These are phyloP conservation scores for Epichloe baconii DNA, from an alignment of 2,329 filamentous ascomycete genomes.

Conservation along the genomic window DNA sequence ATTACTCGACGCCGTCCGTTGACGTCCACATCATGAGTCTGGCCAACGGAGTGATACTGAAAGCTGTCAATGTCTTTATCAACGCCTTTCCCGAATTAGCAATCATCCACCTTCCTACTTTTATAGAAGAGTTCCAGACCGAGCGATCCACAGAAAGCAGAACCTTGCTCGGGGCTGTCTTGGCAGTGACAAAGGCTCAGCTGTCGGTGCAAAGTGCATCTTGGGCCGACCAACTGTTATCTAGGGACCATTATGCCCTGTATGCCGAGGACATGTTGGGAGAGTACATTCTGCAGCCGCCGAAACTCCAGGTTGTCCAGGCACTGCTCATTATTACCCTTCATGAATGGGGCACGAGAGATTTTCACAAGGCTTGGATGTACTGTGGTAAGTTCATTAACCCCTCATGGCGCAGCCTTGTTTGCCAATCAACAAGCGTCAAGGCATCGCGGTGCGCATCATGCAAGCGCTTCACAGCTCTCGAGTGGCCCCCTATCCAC, in stretches of 20 bases:
- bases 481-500: slow-evolving; percentile 14
- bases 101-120: slow-evolving; percentile 20
- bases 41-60: slow-evolving; percentile 15
- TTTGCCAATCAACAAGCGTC: neutral
- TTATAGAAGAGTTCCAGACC: slow-evolving; percentile 14
- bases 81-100: slow-evolving; percentile 22
- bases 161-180: slow-evolving; percentile 16
- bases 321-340: slow-evolving; percentile 25
- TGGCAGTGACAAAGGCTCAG: slow-evolving; percentile 19
- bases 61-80: slow-evolving; percentile 21
- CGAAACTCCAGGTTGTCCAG: slow-evolving; percentile 23
- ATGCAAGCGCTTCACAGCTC: slow-evolving; percentile 23
- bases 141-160: slow-evolving; percentile 14
- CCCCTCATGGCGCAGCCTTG: no score
- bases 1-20: slow-evolving; percentile 4
- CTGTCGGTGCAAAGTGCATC: slow-evolving; percentile 17
- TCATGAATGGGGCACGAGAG: slow-evolving; percentile 28
- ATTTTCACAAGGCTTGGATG: slow-evolving; percentile 31
- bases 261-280: slow-evolving; percentile 16
- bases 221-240: slow-evolving; percentile 16
- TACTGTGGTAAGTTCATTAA: slow-evolving; percentile 17
- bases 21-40: slow-evolving; percentile 16
- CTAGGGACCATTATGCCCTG: slow-evolving; percentile 20
- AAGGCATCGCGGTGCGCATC: slow-evolving; percentile 25
- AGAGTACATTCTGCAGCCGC: slow-evolving; percentile 15